Evolutionary conservation across 257 asterid species (phyloP).

Genomic region (Thymus quinquecostatus): DNA sequence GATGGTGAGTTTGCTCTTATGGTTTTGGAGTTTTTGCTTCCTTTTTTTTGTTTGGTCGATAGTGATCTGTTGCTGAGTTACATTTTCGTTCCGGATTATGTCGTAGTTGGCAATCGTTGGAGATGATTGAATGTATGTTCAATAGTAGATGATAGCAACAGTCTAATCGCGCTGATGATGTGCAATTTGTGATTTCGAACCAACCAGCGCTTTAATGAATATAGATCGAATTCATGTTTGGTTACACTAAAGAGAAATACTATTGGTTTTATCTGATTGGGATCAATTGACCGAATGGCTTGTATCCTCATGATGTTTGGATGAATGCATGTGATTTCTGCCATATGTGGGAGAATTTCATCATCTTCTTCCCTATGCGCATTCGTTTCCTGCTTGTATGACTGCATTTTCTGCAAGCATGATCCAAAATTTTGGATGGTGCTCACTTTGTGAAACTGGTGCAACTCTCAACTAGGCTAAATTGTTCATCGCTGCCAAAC

Average conservation of each 20-base stretch:
- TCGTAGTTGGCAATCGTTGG: neutral
- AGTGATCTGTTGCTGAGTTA: neutral
- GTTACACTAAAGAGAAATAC: neutral
- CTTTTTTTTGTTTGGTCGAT: neutral
- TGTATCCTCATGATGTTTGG: slow-evolving; percentile 7
- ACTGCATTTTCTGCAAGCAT: neutral
- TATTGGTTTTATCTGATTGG: neutral
- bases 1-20: slow-evolving; percentile 57
- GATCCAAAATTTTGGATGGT: neutral
- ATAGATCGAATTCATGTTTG: slow-evolving; percentile 1
- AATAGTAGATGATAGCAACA: neutral
- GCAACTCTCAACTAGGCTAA: slow-evolving; percentile 3
- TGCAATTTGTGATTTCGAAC: slow-evolving; percentile 5
- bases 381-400: neutral
- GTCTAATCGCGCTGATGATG: slow-evolving; percentile 2
- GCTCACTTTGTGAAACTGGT: neutral
- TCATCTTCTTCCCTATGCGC: neutral
- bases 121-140: neutral
- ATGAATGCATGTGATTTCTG: neutral
- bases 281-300: neutral
- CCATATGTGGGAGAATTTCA: neutral
- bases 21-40: neutral
- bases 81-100: neutral
- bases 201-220: neutral
- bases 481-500: no score